These are phyloP conservation scores for Incumbomyces lentus DNA, from an alignment of 2,329 filamentous ascomycete genomes.

Conservation along the genomic window DNA sequence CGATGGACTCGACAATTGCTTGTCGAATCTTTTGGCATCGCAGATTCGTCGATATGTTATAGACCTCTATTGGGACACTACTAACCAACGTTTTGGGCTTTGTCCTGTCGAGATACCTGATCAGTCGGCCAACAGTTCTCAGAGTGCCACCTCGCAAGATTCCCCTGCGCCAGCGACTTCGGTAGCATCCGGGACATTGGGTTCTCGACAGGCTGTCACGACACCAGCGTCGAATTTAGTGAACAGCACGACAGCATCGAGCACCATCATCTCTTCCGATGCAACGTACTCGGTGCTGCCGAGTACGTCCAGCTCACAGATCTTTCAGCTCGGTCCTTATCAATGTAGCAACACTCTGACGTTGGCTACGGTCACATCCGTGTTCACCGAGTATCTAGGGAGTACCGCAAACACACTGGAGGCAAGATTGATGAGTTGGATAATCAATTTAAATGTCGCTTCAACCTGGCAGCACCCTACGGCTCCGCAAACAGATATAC, in stretches of 20 bases:
- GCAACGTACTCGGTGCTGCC: slow-evolving; percentile 18
- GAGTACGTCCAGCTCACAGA: neutral
- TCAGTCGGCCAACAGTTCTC: slow-evolving; percentile 3
- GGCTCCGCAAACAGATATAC: slow-evolving; percentile 31
- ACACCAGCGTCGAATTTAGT: slow-evolving; percentile 1
- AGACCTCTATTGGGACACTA: slow-evolving; percentile 55
- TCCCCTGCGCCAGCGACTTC: neutral
- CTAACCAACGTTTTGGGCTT: slow-evolving; percentile 45
- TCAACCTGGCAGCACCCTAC: slow-evolving; percentile 32
- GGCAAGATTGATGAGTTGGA: slow-evolving; percentile 44
- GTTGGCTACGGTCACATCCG: slow-evolving; percentile 38
- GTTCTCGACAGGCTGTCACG: neutral
- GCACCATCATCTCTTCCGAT: slow-evolving; percentile 10
- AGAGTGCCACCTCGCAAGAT: neutral
- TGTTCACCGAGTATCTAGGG: slow-evolving; percentile 45
- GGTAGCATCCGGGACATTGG: neutral
- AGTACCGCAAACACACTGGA: slow-evolving; percentile 45
- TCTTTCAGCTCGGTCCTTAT: slow-evolving; percentile 39
- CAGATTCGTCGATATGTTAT: slow-evolving; percentile 49
- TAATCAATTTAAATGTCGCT: slow-evolving; percentile 52
- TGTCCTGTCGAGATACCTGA: slow-evolving; percentile 42
- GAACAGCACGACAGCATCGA: neutral
- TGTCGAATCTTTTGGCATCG: slow-evolving; percentile 53
- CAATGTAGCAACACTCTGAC: slow-evolving; percentile 46
- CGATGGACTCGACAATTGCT: slow-evolving; percentile 41